A percentile compares a stretch with the other conserved stretches of the same genome.
Evolutionary conservation across 352 stramenopile species (phyloP).

Genomic region (Thraustochytrium striatum): DNA sequence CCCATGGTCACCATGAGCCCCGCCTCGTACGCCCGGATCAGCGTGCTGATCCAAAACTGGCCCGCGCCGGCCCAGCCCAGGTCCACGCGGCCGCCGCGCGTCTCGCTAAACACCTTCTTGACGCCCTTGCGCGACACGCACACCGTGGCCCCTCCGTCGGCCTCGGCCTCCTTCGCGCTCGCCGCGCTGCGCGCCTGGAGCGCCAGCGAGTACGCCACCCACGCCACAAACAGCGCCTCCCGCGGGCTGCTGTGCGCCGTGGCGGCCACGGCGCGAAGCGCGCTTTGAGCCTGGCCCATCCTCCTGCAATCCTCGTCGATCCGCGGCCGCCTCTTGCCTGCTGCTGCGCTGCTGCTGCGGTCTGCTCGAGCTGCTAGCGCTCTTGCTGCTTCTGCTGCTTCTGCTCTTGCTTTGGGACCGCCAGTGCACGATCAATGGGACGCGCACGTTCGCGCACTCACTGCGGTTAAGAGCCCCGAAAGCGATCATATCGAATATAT

Average conservation of each 20-base stretch:
- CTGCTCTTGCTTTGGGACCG: too few species aligned
- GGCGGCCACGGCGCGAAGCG: too few species aligned
- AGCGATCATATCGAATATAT: too few species aligned
- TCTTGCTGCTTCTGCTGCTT: too few species aligned
- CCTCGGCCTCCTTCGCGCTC: neutral
- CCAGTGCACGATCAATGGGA: too few species aligned
- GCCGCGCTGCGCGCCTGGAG: neutral
- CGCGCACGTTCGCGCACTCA: too few species aligned
- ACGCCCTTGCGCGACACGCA: constrained; percentile 6
- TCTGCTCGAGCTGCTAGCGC: too few species aligned
- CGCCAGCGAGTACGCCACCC: neutral
- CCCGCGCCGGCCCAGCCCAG: constrained; percentile 1
- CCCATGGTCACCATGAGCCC: constrained; percentile 2
- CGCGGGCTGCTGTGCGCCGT: neutral
- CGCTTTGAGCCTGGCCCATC: too few species aligned
- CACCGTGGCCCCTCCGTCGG: neutral
- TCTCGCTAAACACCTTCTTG: constrained; percentile 2
- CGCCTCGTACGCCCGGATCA: neutral
- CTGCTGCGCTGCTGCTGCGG: too few species aligned
- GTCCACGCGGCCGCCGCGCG: neutral
- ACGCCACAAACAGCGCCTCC: neutral
- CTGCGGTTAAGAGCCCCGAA: too few species aligned
- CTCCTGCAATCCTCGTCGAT: too few species aligned
- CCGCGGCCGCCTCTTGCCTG: too few species aligned
- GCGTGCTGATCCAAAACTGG: constrained; percentile 8